Evolutionary conservation across 306 rosid species (phyloP).

Genomic region (Cicer cuneatum): DNA sequence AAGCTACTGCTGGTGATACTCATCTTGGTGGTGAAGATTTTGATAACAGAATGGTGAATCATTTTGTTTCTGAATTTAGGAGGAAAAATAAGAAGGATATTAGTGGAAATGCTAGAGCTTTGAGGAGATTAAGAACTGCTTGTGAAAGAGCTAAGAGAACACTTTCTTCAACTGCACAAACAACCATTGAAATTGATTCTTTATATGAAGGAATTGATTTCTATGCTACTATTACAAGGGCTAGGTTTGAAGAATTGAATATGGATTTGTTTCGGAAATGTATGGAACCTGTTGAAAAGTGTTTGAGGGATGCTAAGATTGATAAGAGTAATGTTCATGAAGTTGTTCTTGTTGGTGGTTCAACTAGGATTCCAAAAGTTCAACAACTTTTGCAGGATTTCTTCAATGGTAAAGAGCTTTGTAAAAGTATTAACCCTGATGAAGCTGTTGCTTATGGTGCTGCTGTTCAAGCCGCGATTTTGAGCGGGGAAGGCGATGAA

Average conservation of each 20-base stretch:
- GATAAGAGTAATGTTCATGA: conserved; percentile 73
- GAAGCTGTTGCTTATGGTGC: conserved; percentile 94
- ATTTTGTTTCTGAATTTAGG: conserved; percentile 65
- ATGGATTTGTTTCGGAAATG: conserved; percentile 84
- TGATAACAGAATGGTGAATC: conserved; percentile 83
- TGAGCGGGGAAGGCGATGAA: conserved; percentile 73
- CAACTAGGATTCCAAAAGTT: conserved; percentile 78
- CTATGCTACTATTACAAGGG: conserved; percentile 75
- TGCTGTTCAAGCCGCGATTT: conserved; percentile 84
- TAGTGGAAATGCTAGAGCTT: conserved; percentile 67
- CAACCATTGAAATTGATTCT: conserved; percentile 80
- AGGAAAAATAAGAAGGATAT: conserved; percentile 83
- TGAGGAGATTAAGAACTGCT: conserved; percentile 78
- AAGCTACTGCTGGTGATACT: conserved; percentile 84
- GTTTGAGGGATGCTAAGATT: conserved; percentile 70
- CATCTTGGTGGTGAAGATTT: conserved; percentile 91
- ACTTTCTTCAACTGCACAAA: conserved; percentile 69
- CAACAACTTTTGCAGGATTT: conserved; percentile 78
- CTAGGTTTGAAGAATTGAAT: conserved; percentile 78
- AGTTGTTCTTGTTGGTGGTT: conserved; percentile 84
- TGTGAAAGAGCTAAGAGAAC: conserved; percentile 85
- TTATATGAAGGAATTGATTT: conserved; percentile 80
- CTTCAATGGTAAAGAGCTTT: conserved; percentile 85
- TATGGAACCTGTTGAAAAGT: conserved; percentile 89
- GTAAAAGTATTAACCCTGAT: conserved; percentile 84